Conservation (phyloP, 352 stramenopile species). For the Pythium apleroticum region DNA sequence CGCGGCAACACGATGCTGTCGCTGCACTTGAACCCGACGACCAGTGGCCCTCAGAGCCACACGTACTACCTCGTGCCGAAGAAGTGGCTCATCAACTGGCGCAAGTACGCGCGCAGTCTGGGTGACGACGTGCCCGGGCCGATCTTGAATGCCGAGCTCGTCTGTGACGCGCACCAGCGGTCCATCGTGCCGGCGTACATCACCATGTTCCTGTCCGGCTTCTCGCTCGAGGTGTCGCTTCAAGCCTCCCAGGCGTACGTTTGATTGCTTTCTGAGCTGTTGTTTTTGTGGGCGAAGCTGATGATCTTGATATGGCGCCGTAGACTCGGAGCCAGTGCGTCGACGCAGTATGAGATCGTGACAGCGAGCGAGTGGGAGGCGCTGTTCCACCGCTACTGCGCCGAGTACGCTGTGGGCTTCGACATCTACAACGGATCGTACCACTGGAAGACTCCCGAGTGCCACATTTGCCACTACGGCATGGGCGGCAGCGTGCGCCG, state of each 20-base stretch:
- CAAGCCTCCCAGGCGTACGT: conserved; percentile 63
- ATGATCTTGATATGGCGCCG: neutral
- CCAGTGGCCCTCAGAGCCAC: conserved; percentile 32
- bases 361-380: conserved; percentile 80
- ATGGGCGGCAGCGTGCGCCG: conserved; percentile 47
- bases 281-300: conserved; percentile 11
- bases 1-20: conserved; percentile 57
- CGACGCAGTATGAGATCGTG: conserved; percentile 86
- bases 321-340: conserved; percentile 48
- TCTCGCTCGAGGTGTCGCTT: conserved; percentile 75
- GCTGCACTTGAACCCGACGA: conserved; percentile 30
- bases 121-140: conserved; percentile 57
- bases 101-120: conserved; percentile 69
- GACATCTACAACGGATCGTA: conserved; percentile 78
- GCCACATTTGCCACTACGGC: conserved; percentile 76
- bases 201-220: conserved; percentile 85
- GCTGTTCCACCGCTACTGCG: conserved; percentile 74
- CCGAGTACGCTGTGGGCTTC: conserved; percentile 82
- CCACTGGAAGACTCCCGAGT: conserved; percentile 81
- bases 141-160: conserved; percentile 79
- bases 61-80: conserved; percentile 84
- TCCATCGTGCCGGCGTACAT: conserved; percentile 83
- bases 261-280: neutral
- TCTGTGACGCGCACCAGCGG: conserved; percentile 76
- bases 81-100: conserved; percentile 83